A percentile compares a stretch with the other conserved stretches of the same genome.
phyloP scores from a whole-genome alignment of 2,329 filamentous ascomycete species.

The Verticillium klebahnii region DNA sequence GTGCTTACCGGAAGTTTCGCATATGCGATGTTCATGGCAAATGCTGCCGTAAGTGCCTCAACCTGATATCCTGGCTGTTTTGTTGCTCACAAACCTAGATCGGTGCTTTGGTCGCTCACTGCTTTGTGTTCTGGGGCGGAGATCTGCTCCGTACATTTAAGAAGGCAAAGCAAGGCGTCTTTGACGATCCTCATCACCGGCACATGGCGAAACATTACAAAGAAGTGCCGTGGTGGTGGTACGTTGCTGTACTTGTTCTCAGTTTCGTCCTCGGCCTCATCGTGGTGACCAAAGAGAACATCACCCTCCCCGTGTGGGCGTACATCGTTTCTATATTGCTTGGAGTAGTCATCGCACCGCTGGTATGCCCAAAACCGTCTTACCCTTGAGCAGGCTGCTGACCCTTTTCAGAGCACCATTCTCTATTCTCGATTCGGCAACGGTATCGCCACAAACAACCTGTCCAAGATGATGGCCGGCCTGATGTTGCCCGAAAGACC shows the following conservation, averaged over 20 bases:
- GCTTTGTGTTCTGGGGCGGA: slow-evolving; percentile 49
- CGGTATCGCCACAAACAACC: slow-evolving; percentile 53
- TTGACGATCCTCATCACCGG: slow-evolving; percentile 45
- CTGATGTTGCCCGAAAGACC: slow-evolving; percentile 45
- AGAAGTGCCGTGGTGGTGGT: slow-evolving; percentile 46
- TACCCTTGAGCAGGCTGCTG: slow-evolving; percentile 1
- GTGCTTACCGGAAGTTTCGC: slow-evolving; percentile 45
- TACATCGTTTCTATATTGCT: slow-evolving; percentile 40
- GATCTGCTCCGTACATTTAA: slow-evolving; percentile 45
- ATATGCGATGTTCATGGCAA: slow-evolving; percentile 51
- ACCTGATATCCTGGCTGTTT: slow-evolving; percentile 4
- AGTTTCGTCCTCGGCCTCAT: slow-evolving; percentile 42
- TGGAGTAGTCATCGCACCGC: slow-evolving; percentile 43
- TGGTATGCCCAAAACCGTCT: slow-evolving; percentile 27
- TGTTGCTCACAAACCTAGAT: slow-evolving; percentile 30
- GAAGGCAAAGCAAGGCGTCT: slow-evolving; percentile 35
- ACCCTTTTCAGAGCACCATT: slow-evolving; percentile 37
- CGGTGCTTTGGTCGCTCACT: slow-evolving; percentile 48
- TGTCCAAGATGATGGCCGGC: slow-evolving; percentile 54
- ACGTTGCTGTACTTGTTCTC: slow-evolving; percentile 31
- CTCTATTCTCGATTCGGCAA: slow-evolving; percentile 50
- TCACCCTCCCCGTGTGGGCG: slow-evolving; percentile 41
- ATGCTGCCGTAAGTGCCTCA: slow-evolving; percentile 40
- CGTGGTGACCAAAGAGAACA: slow-evolving; percentile 39
- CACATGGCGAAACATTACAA: slow-evolving; percentile 50